These are phyloP conservation scores for Paecilomyces niveus DNA, from an alignment of 2,329 filamentous ascomycete genomes.

Conservation along the genomic window DNA sequence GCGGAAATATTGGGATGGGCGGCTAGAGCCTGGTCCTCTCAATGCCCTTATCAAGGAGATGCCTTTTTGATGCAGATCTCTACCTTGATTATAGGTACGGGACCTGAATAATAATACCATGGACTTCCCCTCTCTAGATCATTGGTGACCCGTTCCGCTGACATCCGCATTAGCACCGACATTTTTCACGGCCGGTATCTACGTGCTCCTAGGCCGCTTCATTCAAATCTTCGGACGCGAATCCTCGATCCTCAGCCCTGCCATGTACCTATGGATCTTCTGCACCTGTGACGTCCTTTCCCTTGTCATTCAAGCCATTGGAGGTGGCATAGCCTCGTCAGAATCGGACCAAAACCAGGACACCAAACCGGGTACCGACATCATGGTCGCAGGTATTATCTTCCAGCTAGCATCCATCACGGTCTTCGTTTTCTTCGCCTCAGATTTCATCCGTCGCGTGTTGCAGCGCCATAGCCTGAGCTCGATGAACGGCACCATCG, in stretches of 20 bases:
- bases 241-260: conserved; percentile 37
- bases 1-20: conserved; percentile 44
- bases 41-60: conserved; percentile 43
- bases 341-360: conserved; percentile 38
- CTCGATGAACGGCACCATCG: conserved; percentile 16
- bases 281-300: conserved; percentile 49
- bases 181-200: conserved; percentile 47
- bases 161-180: conserved; percentile 29
- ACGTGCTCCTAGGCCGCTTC: conserved; percentile 43
- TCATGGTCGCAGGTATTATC: conserved; percentile 50
- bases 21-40: conserved; percentile 41
- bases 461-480: conserved; percentile 17
- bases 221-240: conserved; percentile 39
- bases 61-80: conserved; percentile 48
- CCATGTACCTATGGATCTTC: conserved; percentile 43
- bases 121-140: neutral
- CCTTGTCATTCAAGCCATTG: conserved; percentile 49
- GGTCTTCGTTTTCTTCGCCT: conserved; percentile 44
- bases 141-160: neutral
- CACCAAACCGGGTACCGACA: conserved; percentile 42
- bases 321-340: conserved; percentile 45
- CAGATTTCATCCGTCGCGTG: conserved; percentile 39
- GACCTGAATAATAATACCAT: neutral
- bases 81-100: conserved; percentile 29
- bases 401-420: conserved; percentile 52